Evolutionary conservation across 768 basidiomycete genomes (phyloP).

Genomic region (Xanthoconium stramineum): DNA sequence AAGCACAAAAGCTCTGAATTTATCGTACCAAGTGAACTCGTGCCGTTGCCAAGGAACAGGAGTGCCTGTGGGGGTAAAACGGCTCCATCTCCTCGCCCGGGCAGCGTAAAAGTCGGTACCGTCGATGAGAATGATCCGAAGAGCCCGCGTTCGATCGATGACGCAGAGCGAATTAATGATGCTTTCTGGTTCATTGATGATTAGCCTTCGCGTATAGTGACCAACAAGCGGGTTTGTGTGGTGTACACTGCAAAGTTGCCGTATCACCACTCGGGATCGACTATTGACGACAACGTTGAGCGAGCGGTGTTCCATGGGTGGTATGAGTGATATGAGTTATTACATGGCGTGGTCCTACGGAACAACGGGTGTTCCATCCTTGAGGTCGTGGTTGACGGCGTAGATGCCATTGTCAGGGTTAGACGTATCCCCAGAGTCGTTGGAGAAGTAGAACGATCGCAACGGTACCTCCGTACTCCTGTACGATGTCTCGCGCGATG

Average conservation of each 20-base stretch:
- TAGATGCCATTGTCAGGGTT: too few species aligned
- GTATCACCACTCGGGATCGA: constrained; percentile 35
- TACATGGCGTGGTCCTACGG: too few species aligned
- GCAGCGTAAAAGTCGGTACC: constrained; percentile 68
- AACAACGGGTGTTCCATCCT: too few species aligned
- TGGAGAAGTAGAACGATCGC: too few species aligned
- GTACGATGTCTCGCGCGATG: too few species aligned
- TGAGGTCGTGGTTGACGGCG: too few species aligned
- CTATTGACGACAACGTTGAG: constrained; percentile 8
- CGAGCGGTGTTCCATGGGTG: too few species aligned
- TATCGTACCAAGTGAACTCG: too few species aligned
- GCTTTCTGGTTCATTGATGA: constrained; percentile 32
- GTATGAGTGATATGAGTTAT: not conserved
- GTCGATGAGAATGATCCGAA: constrained; percentile 39
- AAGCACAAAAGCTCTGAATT: too few species aligned
- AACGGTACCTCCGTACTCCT: too few species aligned
- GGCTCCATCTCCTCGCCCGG: constrained; percentile 44
- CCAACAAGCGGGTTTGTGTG: constrained; percentile 43
- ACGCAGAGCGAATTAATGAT: constrained; percentile 49
- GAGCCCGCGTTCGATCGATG: constrained; percentile 42
- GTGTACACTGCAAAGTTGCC: constrained; percentile 57
- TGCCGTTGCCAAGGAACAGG: constrained; percentile 18
- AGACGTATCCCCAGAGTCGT: too few species aligned
- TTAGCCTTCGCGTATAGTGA: constrained; percentile 70
- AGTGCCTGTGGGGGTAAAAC: constrained; percentile 61